Base-by-base conservation (phyloP, 2,329 filamentous ascomycete species). In the Talaromyces sp. region DNA sequence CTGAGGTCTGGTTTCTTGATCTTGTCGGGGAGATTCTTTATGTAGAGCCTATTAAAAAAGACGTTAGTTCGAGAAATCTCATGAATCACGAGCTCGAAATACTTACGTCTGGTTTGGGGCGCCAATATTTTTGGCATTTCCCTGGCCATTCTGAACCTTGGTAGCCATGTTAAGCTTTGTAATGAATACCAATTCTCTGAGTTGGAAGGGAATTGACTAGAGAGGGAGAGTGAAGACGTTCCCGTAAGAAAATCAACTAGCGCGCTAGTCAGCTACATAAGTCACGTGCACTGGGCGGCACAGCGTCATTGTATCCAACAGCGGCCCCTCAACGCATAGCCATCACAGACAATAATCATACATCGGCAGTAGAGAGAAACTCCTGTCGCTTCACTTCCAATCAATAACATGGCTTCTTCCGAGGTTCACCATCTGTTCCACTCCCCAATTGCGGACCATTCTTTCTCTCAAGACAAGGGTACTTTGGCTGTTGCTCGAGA, bases 391-490 rank as follows among this genome's bases (percentile, higher is more conserved):
- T 24, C n/a, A 33, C 56, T 37, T 24, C 16, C 1, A 65, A 59
- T 37, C 7, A 65, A 50, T 78, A 85, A 62, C 66, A 98, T 98
- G 94, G 84, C 91, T 63, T 79, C 89, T 66, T 92, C 93, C 69
- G 92, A 98, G 85, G 91, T 96, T 66, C 92, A 98, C 81, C 93
- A 98, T 75, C 90, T 99, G 70, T 99, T 99, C 83, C 93, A 98
- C 83, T 88, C 90, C 72, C 93, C 94, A 68, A 97, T 99, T 75
- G 92, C 92, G 70, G 95, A 99, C 84, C 95, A 99, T 81, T 97
- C 94, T 65, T 99, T 99, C 87, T 97, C 93, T 69, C 89, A 92
- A 68, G 95, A 99, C 81, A 91, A 89, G 76, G 84, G 89, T 78
- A 93, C 90, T 33, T 86, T 99, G 65, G 95, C 95, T 65, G 93